These are phyloP conservation scores for Mycena floridula DNA, from an alignment of 768 basidiomycete species.

Conservation along the genomic window DNA sequence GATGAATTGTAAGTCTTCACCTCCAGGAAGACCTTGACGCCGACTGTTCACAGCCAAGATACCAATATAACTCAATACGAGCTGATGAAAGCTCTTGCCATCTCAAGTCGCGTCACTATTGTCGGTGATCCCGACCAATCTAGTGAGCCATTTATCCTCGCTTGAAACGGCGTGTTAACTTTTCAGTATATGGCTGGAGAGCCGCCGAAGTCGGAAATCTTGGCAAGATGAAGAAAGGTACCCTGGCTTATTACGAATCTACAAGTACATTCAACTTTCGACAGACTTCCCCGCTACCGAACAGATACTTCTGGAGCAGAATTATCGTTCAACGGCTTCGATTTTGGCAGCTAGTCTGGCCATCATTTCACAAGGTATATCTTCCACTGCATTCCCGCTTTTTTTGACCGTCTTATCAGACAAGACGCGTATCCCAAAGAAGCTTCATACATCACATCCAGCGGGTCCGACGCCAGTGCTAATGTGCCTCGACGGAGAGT, in stretches of 20 bases:
- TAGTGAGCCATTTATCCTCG: conserved; percentile 33
- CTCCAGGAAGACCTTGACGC: not conserved
- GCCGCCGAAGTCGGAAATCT: conserved; percentile 75
- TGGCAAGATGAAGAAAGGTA: conserved; percentile 62
- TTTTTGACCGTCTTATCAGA: conserved; percentile 35
- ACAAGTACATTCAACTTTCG: not conserved
- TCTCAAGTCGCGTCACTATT: conserved; percentile 56
- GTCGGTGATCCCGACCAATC: conserved; percentile 93
- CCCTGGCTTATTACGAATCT: not conserved
- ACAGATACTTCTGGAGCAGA: conserved; percentile 77
- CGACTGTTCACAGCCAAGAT: conserved; percentile 76
- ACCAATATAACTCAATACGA: conserved; percentile 80
- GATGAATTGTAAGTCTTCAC: conserved; percentile 69
- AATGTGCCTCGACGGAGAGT: conserved; percentile 43
- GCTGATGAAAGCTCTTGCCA: conserved; percentile 65
- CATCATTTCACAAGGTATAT: conserved; percentile 73
- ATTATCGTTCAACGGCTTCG: conserved; percentile 78
- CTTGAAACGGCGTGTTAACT: not conserved
- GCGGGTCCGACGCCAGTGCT: conserved; percentile 56
- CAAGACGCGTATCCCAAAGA: conserved; percentile 67
- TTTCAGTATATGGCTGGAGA: conserved; percentile 78
- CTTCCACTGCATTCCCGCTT: not conserved
- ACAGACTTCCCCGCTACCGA: conserved; percentile 59
- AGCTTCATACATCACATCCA: conserved; percentile 63
- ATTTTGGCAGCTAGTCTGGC: conserved; percentile 71